Evolutionary conservation across 345 rosid genomes (phyloP).

Genomic region (Sisymbrium irio): DNA sequence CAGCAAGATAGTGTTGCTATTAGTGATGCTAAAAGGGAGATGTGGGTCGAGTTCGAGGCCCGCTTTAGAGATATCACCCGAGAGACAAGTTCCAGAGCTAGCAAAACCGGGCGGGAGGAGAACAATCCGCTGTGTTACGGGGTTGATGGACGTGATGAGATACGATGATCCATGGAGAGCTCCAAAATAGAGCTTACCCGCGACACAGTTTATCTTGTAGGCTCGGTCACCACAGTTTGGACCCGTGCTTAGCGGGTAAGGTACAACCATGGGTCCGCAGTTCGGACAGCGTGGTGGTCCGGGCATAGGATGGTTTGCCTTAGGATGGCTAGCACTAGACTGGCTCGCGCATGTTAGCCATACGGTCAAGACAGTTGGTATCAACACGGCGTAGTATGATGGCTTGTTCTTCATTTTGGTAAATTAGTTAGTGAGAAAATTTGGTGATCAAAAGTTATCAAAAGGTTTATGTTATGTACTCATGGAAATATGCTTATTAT

Average conservation of each 20-base stretch:
- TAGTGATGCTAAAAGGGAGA: conserved; percentile 52
- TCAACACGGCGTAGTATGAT: neutral
- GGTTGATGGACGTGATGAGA: conserved; percentile 46
- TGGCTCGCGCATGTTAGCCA: conserved; percentile 8
- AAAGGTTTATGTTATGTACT: conserved; percentile 23
- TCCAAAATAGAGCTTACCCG: conserved; percentile 41
- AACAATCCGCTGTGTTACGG: conserved; percentile 37
- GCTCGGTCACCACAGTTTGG: conserved; percentile 40
- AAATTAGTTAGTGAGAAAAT: neutral
- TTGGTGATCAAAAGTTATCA: neutral
- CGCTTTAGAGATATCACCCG: conserved; percentile 37
- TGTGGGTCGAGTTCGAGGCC: conserved; percentile 43
- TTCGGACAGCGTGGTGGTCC: conserved; percentile 35
- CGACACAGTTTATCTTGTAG: conserved; percentile 44
- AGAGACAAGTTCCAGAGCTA: conserved; percentile 36
- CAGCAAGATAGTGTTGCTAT: conserved; percentile 47
- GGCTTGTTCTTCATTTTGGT: conserved; percentile 19
- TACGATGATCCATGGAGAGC: conserved; percentile 48
- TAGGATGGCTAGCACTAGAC: conserved; percentile 23
- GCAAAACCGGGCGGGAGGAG: conserved; percentile 38
- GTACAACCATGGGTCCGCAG: conserved; percentile 44
- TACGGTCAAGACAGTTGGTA: conserved; percentile 13
- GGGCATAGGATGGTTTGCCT: conserved; percentile 16
- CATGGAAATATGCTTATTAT: conserved; percentile 1
- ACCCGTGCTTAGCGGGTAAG: conserved; percentile 42